Evolutionary conservation across 345 rosid species (phyloP).

Genomic region (Microthlaspi erraticum): DNA sequence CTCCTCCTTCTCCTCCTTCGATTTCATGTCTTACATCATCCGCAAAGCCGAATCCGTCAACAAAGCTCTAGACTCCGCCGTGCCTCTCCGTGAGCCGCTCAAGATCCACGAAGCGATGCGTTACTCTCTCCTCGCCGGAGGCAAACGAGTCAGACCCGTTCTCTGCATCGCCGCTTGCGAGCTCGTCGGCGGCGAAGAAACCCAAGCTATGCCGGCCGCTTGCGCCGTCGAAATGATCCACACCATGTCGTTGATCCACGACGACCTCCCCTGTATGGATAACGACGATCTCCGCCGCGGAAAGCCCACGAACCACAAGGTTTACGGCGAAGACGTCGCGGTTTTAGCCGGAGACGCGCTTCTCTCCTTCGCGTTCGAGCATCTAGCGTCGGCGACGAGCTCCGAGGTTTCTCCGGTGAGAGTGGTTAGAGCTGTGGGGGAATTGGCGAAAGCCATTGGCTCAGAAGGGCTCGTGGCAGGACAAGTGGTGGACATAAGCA

Average conservation of each 20-base stretch:
- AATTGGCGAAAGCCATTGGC: slow-evolving; percentile 73
- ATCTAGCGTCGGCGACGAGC: slow-evolving; percentile 59
- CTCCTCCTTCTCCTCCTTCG: slow-evolving; percentile 53
- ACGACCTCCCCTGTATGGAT: slow-evolving; percentile 95
- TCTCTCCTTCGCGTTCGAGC: slow-evolving; percentile 77
- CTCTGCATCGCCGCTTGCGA: slow-evolving; percentile 91
- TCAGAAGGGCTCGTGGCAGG: slow-evolving; percentile 83
- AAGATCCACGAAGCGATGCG: slow-evolving; percentile 96
- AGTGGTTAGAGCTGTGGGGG: slow-evolving; percentile 64
- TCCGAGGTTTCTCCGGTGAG: slow-evolving; percentile 50
- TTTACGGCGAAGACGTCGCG: slow-evolving; percentile 82
- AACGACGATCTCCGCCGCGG: slow-evolving; percentile 97
- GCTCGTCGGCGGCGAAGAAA: slow-evolving; percentile 73
- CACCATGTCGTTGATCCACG: slow-evolving; percentile 95
- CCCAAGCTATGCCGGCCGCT: slow-evolving; percentile 81
- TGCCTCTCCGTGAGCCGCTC: slow-evolving; percentile 64
- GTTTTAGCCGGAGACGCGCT: slow-evolving; percentile 93
- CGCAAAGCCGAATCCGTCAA: slow-evolving; percentile 64
- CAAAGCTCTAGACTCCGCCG: slow-evolving; percentile 69
- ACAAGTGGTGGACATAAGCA: slow-evolving; percentile 76
- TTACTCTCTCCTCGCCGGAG: slow-evolving; percentile 87
- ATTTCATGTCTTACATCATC: slow-evolving; percentile 80
- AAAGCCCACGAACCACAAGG: slow-evolving; percentile 87
- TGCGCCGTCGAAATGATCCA: slow-evolving; percentile 95
- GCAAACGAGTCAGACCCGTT: slow-evolving; percentile 82